Evolutionary conservation across 164 flowering plant species (phyloP).

Genomic region (Nymphaea thermarum): DNA sequence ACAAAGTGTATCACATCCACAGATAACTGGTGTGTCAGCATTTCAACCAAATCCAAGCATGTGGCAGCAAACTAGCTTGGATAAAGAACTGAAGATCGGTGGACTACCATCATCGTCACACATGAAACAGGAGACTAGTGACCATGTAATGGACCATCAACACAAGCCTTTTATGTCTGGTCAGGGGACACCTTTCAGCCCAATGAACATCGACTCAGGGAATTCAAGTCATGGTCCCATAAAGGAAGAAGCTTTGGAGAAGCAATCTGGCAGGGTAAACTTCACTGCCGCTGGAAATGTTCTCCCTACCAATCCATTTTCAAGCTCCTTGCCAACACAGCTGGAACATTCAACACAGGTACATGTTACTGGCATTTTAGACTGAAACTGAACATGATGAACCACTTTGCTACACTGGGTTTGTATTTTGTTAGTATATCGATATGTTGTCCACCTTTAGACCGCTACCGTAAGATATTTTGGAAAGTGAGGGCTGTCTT

Average conservation of each 20-base stretch:
- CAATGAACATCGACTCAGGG: constrained; percentile 33
- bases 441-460: too few relatives aligned
- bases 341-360: constrained; percentile 30
- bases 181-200: constrained; percentile 22
- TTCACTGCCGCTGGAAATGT: constrained; percentile 20
- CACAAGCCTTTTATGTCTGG: constrained; percentile 30
- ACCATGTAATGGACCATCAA: constrained; percentile 51
- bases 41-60: constrained; percentile 36
- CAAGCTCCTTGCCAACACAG: constrained; percentile 29
- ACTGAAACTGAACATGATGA: too few relatives aligned
- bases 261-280: constrained; percentile 34
- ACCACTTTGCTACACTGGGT: too few relatives aligned
- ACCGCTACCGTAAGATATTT: too few relatives aligned
- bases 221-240: constrained; percentile 19
- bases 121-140: constrained; percentile 57
- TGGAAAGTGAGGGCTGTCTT: too few relatives aligned
- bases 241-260: constrained; percentile 41
- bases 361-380: constrained; percentile 2
- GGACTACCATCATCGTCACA: constrained; percentile 21
- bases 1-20: constrained; percentile 40
- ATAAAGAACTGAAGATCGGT: constrained; percentile 3
- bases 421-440: too few relatives aligned
- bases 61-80: constrained; percentile 45
- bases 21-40: constrained; percentile 29
- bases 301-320: constrained; percentile 21